Evolutionary conservation across 2,329 filamentous ascomycete genomes (phyloP).

Genomic region (Hypomyces perniciosus): DNA sequence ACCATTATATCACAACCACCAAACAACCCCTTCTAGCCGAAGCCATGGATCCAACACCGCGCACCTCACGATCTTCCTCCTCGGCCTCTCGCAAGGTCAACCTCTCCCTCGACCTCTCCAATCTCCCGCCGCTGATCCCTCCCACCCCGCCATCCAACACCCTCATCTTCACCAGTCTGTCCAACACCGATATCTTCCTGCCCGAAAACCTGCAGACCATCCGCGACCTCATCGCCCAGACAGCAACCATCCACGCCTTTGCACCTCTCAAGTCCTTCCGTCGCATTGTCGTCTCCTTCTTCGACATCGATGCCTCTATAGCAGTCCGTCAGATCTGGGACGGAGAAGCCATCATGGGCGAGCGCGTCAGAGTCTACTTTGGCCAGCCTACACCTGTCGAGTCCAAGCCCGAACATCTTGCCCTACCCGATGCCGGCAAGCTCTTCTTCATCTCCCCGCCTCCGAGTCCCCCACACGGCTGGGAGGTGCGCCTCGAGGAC

Average conservation of each 20-base stretch:
- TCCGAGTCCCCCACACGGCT: conserved; percentile 61
- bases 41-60: conserved; percentile 32
- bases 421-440: conserved; percentile 63
- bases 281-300: conserved; percentile 76
- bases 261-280: conserved; percentile 76
- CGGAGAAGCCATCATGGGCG: conserved; percentile 65
- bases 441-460: conserved; percentile 69
- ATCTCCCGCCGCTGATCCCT: conserved; percentile 60
- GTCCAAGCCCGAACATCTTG: conserved; percentile 50
- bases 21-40: background rate
- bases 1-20: conserved; percentile 1
- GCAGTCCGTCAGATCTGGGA: conserved; percentile 68
- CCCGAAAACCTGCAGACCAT: conserved; percentile 69
- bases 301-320: conserved; percentile 62
- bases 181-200: conserved; percentile 66
- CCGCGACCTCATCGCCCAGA: conserved; percentile 61
- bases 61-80: conserved; percentile 40
- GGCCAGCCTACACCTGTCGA: conserved; percentile 56
- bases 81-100: conserved; percentile 39
- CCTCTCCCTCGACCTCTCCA: conserved; percentile 68
- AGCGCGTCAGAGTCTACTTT: conserved; percentile 63
- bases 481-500: conserved; percentile 62
- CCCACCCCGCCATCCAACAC: conserved; percentile 79
- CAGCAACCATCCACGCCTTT: conserved; percentile 71
- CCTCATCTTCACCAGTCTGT: conserved; percentile 75